These are phyloP conservation scores for Jasminum sambac DNA, from an alignment of 257 asterid genomes.

Conservation along the genomic window DNA sequence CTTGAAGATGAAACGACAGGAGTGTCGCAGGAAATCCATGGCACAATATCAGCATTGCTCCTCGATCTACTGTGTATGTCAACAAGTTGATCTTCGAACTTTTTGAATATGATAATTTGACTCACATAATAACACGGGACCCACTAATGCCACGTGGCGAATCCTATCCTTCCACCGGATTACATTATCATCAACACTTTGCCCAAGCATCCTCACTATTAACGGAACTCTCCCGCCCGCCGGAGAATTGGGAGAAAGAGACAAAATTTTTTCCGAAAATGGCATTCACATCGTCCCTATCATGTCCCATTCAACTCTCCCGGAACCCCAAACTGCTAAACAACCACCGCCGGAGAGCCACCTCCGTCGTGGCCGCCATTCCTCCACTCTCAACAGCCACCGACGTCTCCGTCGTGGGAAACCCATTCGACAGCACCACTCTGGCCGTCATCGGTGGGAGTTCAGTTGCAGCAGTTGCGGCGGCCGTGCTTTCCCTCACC, in stretches of 20 bases:
- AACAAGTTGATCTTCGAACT: background rate
- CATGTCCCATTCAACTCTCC: constrained; percentile 41
- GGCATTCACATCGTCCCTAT: constrained; percentile 53
- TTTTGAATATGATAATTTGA: background rate
- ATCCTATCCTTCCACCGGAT: constrained; percentile 51
- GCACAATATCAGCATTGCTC: background rate
- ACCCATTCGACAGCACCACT: constrained; percentile 57
- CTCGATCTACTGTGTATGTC: background rate
- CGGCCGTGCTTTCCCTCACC: constrained; percentile 68
- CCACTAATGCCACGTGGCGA: constrained; percentile 38
- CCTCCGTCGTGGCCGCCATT: constrained; percentile 45
- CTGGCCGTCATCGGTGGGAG: constrained; percentile 71
- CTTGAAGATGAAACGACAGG: background rate
- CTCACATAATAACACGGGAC: constrained; percentile 19
- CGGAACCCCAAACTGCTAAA: constrained; percentile 26
- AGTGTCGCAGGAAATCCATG: background rate
- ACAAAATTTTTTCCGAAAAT: constrained; percentile 21
- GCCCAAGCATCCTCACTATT: background rate
- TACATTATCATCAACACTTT: constrained; percentile 41
- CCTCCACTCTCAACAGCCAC: constrained; percentile 62
- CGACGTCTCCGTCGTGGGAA: constrained; percentile 47
- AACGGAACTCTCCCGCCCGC: constrained; percentile 30
- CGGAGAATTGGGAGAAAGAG: too few species aligned
- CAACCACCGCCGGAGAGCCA: constrained; percentile 34
- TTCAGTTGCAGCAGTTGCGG: constrained; percentile 72